These are phyloP conservation scores for Graphiopsis chlorocephala DNA, from an alignment of 2,329 filamentous ascomycete genomes.

Conservation along the genomic window DNA sequence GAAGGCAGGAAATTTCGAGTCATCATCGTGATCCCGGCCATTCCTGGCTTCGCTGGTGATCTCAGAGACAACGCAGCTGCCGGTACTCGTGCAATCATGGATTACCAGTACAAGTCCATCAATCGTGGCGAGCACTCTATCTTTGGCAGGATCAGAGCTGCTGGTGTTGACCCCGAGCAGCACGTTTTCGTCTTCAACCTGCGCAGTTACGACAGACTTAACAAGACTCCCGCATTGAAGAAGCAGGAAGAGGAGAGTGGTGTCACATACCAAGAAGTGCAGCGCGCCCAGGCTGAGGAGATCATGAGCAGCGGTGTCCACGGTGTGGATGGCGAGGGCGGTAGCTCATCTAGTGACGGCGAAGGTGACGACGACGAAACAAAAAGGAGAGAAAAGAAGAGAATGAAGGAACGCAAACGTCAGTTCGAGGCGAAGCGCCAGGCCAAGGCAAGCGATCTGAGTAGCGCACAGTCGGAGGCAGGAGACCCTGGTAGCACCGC, in stretches of 20 bases:
- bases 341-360: slow-evolving; percentile 22
- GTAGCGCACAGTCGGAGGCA: slow-evolving; percentile 20
- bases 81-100: slow-evolving; percentile 93
- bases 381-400: slow-evolving; percentile 39
- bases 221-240: slow-evolving; percentile 71
- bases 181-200: slow-evolving; percentile 95
- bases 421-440: slow-evolving; percentile 46
- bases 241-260: slow-evolving; percentile 78
- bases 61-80: slow-evolving; percentile 77
- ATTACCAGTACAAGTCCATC: slow-evolving; percentile 97
- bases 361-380: slow-evolving; percentile 24
- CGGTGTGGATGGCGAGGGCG: slow-evolving; percentile 45
- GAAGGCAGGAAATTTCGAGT: slow-evolving; percentile 85
- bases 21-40: slow-evolving; percentile 84
- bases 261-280: slow-evolving; percentile 79
- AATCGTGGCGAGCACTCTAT: slow-evolving; percentile 90
- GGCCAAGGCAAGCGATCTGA: slow-evolving; percentile 22
- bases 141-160: slow-evolving; percentile 69
- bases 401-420: slow-evolving; percentile 46
- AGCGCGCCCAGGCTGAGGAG: slow-evolving; percentile 83
- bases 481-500: slow-evolving; percentile 12
- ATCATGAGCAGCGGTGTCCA: slow-evolving; percentile 76
- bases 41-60: slow-evolving; percentile 93
- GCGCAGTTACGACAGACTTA: slow-evolving; percentile 86
- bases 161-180: slow-evolving; percentile 73